Evolutionary conservation across 306 rosid species (phyloP), one percentile per base, ranked within the genome.

Genomic region (Cucumis sativus): DNA sequence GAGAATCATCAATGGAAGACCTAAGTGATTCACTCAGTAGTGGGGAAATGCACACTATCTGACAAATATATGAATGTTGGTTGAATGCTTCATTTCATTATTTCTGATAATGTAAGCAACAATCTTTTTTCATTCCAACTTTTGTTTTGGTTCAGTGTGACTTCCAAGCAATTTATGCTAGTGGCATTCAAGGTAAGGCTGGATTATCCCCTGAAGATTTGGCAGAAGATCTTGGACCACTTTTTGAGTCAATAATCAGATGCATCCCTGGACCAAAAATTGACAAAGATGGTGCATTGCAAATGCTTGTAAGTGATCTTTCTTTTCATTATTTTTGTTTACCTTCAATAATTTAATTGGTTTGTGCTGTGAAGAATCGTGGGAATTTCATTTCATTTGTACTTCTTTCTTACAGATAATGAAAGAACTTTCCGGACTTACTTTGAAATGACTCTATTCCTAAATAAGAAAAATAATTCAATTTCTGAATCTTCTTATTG

Each of bases 201-300:
- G 99, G 99, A 75, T 82, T 95, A 83, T 86, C 96, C 54, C 89
- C 97, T 75, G 97, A 95, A 51, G 79, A 89, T 82, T 83, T 95
- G 87, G 97, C 90, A 15, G 97, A 92, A 35, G 99, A 95, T 84
- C 99, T 95, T 82, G 97, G 97, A 55, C 99, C 99, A 62, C 92
- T 95, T 82, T 95, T 95, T 54, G 99, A 95, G 88, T 60, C 97
- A 79, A 85, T 95, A 60, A 88, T 91, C 82, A 92, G 97, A 95
- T 95, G 99, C 87, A 95, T 95, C 73, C 99, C 99, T 56, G 99
- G 99, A 79, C 99, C 99, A 45, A 87, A 77, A 51, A 95, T 95
- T 85, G 99, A 84, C 71, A 91, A 89, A 86, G 97, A 92, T 76
- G 97, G 99, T 67, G 86, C 97, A 51, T 88, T 95, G 82, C 99